Percentiles rank a stretch among this genome's conserved stretches.
Conservation (phyloP, 305 asterid species). For the Withania somnifera region DNA sequence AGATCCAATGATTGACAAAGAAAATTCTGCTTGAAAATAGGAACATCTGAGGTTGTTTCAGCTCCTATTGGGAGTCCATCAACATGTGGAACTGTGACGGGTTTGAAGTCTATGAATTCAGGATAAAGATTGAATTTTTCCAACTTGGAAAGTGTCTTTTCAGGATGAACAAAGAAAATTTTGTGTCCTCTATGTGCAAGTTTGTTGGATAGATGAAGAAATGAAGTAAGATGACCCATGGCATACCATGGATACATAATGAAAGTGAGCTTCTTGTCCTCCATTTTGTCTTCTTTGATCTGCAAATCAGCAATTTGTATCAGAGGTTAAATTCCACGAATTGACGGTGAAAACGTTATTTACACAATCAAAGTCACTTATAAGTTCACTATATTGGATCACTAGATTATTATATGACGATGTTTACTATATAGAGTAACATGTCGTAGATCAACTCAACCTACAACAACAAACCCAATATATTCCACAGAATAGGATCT, state of each 20-base stretch:
- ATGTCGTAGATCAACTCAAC: background rate
- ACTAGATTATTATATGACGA: background rate
- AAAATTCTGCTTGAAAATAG: constrained; percentile 8
- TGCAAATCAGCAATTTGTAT: background rate
- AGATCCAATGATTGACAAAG: constrained; percentile 33
- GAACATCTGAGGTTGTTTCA: constrained; percentile 29
- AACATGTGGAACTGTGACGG: constrained; percentile 33
- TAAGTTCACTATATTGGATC: background rate
- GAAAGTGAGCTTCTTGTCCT: constrained; percentile 5
- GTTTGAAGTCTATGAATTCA: constrained; percentile 31
- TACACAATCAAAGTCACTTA: background rate
- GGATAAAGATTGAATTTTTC: constrained; percentile 39
- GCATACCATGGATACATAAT: constrained; percentile 49
- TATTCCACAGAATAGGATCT: too few species aligned
- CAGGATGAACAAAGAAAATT: constrained; percentile 48
- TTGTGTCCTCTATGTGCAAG: constrained; percentile 52
- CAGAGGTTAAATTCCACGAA: background rate
- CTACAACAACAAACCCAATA: too few species aligned
- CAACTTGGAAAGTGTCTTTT: constrained; percentile 27
- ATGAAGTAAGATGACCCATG: constrained; percentile 36
- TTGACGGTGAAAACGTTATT: background rate
- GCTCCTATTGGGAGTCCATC: constrained; percentile 28
- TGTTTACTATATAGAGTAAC: background rate
- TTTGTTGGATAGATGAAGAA: constrained; percentile 38
- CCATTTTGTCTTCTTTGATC: background rate